Evolutionary conservation across 768 basidiomycete genomes (phyloP).

Genomic region (Amanita pseudoporphyria): DNA sequence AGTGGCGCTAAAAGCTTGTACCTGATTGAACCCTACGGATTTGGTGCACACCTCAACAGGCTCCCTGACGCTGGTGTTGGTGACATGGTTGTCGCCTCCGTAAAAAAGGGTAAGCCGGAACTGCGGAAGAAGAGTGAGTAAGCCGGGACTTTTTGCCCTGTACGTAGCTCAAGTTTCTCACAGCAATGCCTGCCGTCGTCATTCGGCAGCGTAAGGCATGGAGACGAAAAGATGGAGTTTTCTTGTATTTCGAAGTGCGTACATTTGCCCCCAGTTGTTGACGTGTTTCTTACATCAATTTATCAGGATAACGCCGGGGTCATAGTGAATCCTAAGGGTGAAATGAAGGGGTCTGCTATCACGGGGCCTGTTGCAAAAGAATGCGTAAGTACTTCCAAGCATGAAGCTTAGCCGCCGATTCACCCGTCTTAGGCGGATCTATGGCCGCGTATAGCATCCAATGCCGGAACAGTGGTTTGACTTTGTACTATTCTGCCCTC

Average conservation of each 20-base stretch:
- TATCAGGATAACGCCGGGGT: conserved; percentile 88
- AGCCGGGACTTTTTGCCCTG: not conserved
- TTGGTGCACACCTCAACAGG: conserved; percentile 94
- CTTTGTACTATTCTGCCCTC: conserved; percentile 1
- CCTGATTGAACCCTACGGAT: conserved; percentile 92
- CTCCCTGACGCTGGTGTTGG: conserved; percentile 93
- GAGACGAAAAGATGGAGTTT: conserved; percentile 96
- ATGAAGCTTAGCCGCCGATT: not conserved
- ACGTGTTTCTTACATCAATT: not conserved
- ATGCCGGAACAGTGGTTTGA: conserved; percentile 97
- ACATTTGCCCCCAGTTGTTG: not conserved
- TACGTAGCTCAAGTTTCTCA: conserved; percentile 9
- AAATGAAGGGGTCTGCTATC: conserved; percentile 99
- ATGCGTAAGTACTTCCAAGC: conserved; percentile 60
- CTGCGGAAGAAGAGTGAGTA: conserved; percentile 96
- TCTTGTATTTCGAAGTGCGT: conserved; percentile 92
- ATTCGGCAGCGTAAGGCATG: conserved; percentile 98
- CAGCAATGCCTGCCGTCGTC: conserved; percentile 96
- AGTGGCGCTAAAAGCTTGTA: conserved; percentile 95
- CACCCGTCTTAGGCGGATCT: conserved; percentile 66
- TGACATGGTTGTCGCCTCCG: conserved; percentile 93
- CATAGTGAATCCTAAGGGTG: conserved; percentile 97
- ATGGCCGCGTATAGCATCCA: conserved; percentile 99
- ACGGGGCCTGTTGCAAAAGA: conserved; percentile 98
- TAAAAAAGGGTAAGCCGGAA: conserved; percentile 99